Percentiles rank a stretch among this genome's conserved stretches.
Evolutionary conservation across 768 basidiomycete species (phyloP).

Genomic region (Tephrocybe rancida): DNA sequence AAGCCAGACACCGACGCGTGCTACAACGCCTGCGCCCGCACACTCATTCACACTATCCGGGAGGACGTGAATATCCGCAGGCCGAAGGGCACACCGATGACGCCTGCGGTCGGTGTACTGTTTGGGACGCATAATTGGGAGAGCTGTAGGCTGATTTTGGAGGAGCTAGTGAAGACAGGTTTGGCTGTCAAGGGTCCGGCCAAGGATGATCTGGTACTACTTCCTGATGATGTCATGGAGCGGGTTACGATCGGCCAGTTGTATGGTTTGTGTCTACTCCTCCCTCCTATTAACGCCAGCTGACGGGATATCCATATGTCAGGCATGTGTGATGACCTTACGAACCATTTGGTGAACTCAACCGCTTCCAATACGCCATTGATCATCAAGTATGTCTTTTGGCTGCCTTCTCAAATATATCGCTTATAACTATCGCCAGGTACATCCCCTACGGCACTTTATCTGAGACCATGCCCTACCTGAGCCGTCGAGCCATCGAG

Average conservation of each 20-base stretch:
- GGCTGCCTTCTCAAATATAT: slow-evolving; percentile 1
- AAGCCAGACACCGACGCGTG: slow-evolving; percentile 76
- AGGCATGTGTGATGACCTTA: slow-evolving; percentile 90
- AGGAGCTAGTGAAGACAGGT: slow-evolving; percentile 56
- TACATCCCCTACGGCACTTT: slow-evolving; percentile 80
- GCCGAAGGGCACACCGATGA: slow-evolving; percentile 8
- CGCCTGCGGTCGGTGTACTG: slow-evolving; percentile 55
- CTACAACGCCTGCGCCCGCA: slow-evolving; percentile 63
- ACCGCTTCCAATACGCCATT: slow-evolving; percentile 61
- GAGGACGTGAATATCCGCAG: slow-evolving; percentile 41
- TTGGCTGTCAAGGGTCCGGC: slow-evolving; percentile 43
- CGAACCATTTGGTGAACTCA: slow-evolving; percentile 63
- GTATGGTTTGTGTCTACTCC: slow-evolving; percentile 57
- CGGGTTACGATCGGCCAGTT: slow-evolving; percentile 79
- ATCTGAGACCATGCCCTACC: slow-evolving; percentile 85
- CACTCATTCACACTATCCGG: slow-evolving; percentile 59
- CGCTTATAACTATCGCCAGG: slow-evolving; percentile 26
- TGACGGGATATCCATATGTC: background rate
- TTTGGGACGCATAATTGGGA: slow-evolving; percentile 89
- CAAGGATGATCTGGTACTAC: slow-evolving; percentile 24
- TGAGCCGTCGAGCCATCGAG: slow-evolving; percentile 87
- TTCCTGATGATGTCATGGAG: slow-evolving; percentile 61
- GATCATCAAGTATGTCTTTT: slow-evolving; percentile 65
- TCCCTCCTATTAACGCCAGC: background rate
- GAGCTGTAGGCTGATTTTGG: slow-evolving; percentile 63